phyloP scores from a whole-genome alignment of 192 early-diverging fungal genomes.

The Podila minutissima region DNA sequence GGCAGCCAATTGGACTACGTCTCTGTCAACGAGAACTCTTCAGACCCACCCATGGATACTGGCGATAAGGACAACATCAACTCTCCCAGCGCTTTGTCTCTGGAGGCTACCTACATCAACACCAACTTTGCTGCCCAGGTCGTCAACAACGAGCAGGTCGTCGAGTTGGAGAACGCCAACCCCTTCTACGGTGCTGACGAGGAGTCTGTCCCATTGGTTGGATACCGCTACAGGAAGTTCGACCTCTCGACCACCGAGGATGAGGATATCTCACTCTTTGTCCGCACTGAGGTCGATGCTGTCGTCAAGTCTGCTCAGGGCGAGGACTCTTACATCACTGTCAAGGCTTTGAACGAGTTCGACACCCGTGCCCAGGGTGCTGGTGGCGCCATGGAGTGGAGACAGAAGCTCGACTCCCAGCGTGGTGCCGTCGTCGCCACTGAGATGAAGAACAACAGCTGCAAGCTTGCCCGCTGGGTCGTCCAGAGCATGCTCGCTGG shows the following conservation, averaged over 20 bases:
- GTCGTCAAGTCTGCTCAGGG: constrained; percentile 63
- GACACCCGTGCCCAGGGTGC: constrained; percentile 85
- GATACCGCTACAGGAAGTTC: constrained; percentile 92
- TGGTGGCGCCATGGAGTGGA: constrained; percentile 93
- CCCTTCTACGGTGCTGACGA: constrained; percentile 73
- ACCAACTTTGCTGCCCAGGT: constrained; percentile 87
- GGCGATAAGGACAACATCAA: constrained; percentile 91
- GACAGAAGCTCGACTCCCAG: constrained; percentile 92
- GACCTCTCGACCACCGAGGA: constrained; percentile 73
- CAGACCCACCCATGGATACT: constrained; percentile 89
- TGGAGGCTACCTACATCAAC: constrained; percentile 90
- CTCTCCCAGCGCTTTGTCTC: constrained; percentile 82
- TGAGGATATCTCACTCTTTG: constrained; percentile 76
- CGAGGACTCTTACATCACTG: constrained; percentile 66
- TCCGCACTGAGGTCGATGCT: constrained; percentile 93
- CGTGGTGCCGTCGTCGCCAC: constrained; percentile 96
- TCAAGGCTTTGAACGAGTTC: constrained; percentile 94
- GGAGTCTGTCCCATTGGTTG: constrained; percentile 65
- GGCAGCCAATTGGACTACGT: constrained; percentile 86
- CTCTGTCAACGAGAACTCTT: constrained; percentile 96
- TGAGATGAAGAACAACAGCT: constrained; percentile 97
- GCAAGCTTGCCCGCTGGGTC: constrained; percentile 96
- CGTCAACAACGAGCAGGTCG: constrained; percentile 56
- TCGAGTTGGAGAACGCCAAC: constrained; percentile 75
- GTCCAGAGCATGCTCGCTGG: constrained; percentile 89